A percentile compares a stretch with the other conserved stretches of the same genome.
phyloP scores from a whole-genome alignment of 805 yeast genomes.

The Kluyveromyces siamensis region DNA sequence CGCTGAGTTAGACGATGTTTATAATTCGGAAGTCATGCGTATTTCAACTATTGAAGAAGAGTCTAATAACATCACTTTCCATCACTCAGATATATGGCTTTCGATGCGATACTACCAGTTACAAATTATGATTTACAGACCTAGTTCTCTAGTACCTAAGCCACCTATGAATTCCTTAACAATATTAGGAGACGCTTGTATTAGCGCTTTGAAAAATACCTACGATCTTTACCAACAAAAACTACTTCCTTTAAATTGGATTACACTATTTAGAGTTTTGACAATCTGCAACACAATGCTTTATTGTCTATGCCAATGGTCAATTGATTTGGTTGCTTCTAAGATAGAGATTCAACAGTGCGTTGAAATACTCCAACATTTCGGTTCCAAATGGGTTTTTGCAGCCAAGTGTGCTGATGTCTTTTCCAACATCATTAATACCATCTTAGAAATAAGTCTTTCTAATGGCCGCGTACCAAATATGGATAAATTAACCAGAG shows the following conservation, averaged over 20 bases:
- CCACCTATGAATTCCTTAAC: constrained; percentile 34
- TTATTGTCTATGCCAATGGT: constrained; percentile 39
- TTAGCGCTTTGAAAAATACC: constrained; percentile 38
- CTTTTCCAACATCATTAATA: constrained; percentile 35
- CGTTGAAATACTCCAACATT: constrained; percentile 38
- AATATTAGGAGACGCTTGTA: constrained; percentile 37
- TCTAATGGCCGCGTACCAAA: constrained; percentile 32
- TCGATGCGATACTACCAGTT: constrained; percentile 38
- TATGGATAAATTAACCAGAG: constrained; percentile 33
- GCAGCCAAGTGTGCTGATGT: constrained; percentile 38
- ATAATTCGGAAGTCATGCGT: constrained; percentile 17
- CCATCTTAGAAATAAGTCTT: constrained; percentile 37
- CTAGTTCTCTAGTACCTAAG: constrained; percentile 39
- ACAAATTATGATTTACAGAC: constrained; percentile 39
- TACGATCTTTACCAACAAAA: constrained; percentile 37
- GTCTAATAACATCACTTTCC: constrained; percentile 22
- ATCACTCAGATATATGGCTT: constrained; percentile 29
- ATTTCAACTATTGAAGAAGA: constrained; percentile 16
- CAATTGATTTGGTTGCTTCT: constrained; percentile 37
- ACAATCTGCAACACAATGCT: constrained; percentile 40
- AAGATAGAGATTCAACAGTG: constrained; percentile 38
- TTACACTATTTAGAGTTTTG: constrained; percentile 37
- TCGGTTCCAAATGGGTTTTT: constrained; percentile 39
- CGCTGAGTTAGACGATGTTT: constrained; percentile 26
- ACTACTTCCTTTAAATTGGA: constrained; percentile 42